These are phyloP conservation scores for Plasmodium knowlesi DNA, from an alignment of 169 alveolate species.

Conservation along the genomic window DNA sequence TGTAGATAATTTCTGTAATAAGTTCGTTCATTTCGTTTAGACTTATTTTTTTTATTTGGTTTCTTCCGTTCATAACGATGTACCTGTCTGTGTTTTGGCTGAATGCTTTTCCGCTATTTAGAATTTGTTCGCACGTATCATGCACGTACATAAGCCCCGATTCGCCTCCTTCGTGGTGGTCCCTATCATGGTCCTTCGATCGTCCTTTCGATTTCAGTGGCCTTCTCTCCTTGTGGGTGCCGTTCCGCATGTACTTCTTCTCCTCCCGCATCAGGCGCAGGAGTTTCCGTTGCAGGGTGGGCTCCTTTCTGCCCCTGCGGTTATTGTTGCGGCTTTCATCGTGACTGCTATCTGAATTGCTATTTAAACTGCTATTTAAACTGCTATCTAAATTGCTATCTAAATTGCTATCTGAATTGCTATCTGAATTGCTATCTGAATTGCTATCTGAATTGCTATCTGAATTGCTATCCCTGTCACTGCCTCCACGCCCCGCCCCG, in stretches of 20 bases:
- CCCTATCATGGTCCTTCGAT: neutral
- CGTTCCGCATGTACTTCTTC: neutral
- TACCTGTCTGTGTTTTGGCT: neutral
- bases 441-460: neutral
- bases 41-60: conserved; percentile 19
- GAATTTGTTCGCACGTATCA: conserved; percentile 19
- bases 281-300: neutral
- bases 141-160: conserved; percentile 41
- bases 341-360: neutral
- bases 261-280: conserved; percentile 6
- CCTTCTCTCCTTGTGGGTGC: neutral
- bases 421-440: neutral
- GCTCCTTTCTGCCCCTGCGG: neutral
- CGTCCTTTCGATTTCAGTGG: neutral
- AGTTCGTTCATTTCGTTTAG: conserved; percentile 45
- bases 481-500: neutral
- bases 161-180: conserved; percentile 21
- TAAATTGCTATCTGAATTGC: neutral
- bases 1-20: conserved; percentile 33
- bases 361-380: neutral
- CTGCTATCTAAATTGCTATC: neutral
- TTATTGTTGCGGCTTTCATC: neutral
- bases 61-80: conserved; percentile 17
- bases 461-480: neutral
- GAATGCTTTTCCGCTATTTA: neutral